Evolutionary conservation across 2,329 filamentous ascomycete genomes (phyloP), one percentile per base, ranked within the genome.

Genomic region (Diaporthe amygdali): DNA sequence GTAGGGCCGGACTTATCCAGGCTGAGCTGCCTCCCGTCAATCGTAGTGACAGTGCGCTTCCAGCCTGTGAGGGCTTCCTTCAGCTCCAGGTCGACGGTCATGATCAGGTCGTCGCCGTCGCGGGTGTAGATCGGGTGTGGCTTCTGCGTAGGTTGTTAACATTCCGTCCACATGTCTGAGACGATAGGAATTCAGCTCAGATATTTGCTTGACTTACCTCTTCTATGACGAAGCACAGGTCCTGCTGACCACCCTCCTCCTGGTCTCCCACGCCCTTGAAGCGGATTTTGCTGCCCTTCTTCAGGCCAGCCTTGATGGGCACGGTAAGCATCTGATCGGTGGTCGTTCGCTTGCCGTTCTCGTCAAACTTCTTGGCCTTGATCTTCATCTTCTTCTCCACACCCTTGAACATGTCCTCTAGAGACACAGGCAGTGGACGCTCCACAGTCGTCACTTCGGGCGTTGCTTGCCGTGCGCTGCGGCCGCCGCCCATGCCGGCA

Each of bases 211-310:
- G 44, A 79, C 91, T 86, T 89, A 95, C 94, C 92, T 98, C 96
- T 82, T 95, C 93, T 27, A 99, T 90, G 71, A 99, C 92, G 77
- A 99, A 97, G 81, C 98, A 95, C 66, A 99, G 83, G 82, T 99
- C 96, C 81, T 99, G 96, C 71, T 95, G 94, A 17, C 96, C 96
- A 51, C 96, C 96, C 79, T 98, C 96, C 73, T 97, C 95, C 81
- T 98, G 95, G 82, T 99, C 96, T 14, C 96, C 96, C n/a, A 99
- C 95, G 51, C 96, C 95, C 79, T 93, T 94, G 80, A 97, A 99
- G 84, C 98, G 98, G 83, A 99, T 97, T 87, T 98, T 99, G 78
- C 94, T 97, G 37, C 96, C 96, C 77, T 97, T 95, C 84, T 98
- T 98, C 82, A 98, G 84, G 71, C 96, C 96, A 7, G 94, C 92